Conservation (phyloP, 495 filamentous ascomycete species). For the Aspergillus sclerotioniger region DNA sequence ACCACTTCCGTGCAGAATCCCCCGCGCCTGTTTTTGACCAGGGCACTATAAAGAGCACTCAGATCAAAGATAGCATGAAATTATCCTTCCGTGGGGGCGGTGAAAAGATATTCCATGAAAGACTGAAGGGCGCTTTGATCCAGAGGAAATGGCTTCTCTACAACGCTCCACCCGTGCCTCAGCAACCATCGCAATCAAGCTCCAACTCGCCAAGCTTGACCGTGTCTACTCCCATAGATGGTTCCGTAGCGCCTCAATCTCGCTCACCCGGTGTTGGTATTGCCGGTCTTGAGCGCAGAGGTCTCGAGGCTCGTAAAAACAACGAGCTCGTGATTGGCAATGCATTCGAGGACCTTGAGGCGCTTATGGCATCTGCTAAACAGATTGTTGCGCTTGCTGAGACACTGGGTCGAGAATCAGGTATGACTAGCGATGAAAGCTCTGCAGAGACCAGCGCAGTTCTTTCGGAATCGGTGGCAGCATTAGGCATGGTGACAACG, state of each 20-base stretch:
- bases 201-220: conserved; percentile 21
- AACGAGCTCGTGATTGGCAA: conserved; percentile 91
- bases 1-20: conserved; percentile 59
- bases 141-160: conserved; percentile 97
- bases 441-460: conserved; percentile 67
- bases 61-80: conserved; percentile 75
- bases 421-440: conserved; percentile 52
- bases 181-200: conserved; percentile 48
- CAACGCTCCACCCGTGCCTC: conserved; percentile 85
- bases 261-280: conserved; percentile 76
- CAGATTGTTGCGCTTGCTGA: conserved; percentile 93
- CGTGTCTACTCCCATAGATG: conserved; percentile 21
- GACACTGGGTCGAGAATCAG: conserved; percentile 70
- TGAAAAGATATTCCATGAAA: conserved; percentile 85
- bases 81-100: conserved; percentile 88
- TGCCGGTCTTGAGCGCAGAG: conserved; percentile 83
- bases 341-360: conserved; percentile 95
- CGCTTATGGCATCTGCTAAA: conserved; percentile 95
- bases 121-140: conserved; percentile 79
- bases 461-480: conserved; percentile 78
- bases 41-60: conserved; percentile 41
- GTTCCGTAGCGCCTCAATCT: conserved; percentile 26
- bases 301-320: conserved; percentile 78
- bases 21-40: conserved; percentile 66
- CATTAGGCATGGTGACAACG: conserved; percentile 84